Base-by-base conservation (phyloP, 352 stramenopile species). In the Globisporangium echinulatum region DNA sequence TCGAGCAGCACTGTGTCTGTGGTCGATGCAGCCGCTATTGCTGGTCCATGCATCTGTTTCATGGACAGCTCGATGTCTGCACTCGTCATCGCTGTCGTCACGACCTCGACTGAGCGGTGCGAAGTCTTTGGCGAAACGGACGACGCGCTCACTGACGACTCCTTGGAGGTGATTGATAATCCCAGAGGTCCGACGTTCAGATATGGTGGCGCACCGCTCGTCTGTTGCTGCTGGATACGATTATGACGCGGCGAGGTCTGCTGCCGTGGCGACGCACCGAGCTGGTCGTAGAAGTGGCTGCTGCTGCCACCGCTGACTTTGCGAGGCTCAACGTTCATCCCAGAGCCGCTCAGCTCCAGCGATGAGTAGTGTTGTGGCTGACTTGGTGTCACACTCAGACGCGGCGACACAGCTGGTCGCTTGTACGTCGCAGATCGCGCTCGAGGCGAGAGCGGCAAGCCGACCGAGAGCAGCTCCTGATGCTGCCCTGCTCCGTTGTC, bases 351-450 rank as follows among this genome's bases (percentile, higher is more conserved):
- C 37, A 63, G 39, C 36, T 63, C 43, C 17, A 63, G 17, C 11
- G 25, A 17, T 0, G 36, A 14, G 36, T 9, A 49, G 10, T 48
- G 25, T 33, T 33, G 25, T 1, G 25, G 2, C 25, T 33, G 25
- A 44, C 40, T 44, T 44, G 40, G 40, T 44, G 17, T 52, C 33
- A 17, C 43, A 17, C 40, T 43, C 6, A 14, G 40, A 13, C 8
- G 25, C 7, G 56, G 49, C 7, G 49, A 43, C 19, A 38, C 39
- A 1, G 49, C 39, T 19, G 43, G 40, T 1, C 49, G 54, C 54
- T 62, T 62, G 61, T 62, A 58, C 11, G 61, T 46, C 17, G 61
- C 61, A 46, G 61, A 66, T 13, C 48, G 54, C 6, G 49, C 42
- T 58, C 59, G 59, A 7, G 59, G 52, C 5, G 59, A 59, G 33